Conservation (phyloP, 345 rosid species). For the Populus alba region DNA sequence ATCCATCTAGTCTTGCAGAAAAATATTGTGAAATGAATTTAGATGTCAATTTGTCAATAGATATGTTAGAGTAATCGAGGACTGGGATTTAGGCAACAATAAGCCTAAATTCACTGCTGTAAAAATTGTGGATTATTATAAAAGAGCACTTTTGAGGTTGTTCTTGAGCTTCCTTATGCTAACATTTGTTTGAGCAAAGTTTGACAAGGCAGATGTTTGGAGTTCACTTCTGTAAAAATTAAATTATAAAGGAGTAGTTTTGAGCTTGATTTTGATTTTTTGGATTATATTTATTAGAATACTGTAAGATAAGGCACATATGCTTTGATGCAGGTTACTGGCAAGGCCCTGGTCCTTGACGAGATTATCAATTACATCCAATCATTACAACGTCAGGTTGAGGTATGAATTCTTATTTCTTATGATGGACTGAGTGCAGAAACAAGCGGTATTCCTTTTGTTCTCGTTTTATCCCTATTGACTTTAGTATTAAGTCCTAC, state of each 20-base stretch:
- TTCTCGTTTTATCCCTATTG: not conserved
- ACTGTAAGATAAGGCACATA: slow-evolving; percentile 7
- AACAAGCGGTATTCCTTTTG: not conserved
- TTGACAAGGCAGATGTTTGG: not conserved
- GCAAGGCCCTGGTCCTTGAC: slow-evolving; percentile 86
- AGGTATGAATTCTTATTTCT: slow-evolving; percentile 43
- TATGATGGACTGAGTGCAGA: not conserved
- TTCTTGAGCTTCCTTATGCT: not conserved
- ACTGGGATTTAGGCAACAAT: not conserved
- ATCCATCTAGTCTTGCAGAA: not conserved
- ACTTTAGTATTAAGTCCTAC: slow-evolving; percentile 3
- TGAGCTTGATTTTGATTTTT: not conserved
- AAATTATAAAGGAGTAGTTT: not conserved
- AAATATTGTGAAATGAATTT: not conserved
- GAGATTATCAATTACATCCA: slow-evolving; percentile 93
- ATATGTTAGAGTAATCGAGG: not conserved
- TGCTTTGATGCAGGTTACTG: slow-evolving; percentile 59
- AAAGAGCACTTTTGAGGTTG: not conserved
- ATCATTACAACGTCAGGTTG: slow-evolving; percentile 83
- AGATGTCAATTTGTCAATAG: too few species aligned
- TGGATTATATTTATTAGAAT: not conserved
- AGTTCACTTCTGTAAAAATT: not conserved
- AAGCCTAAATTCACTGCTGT: not conserved
- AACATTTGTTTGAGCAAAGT: not conserved
- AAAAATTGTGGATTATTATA: not conserved